These are phyloP conservation scores for Lactarius tabidus DNA, from an alignment of 768 basidiomycete species.

Conservation along the genomic window DNA sequence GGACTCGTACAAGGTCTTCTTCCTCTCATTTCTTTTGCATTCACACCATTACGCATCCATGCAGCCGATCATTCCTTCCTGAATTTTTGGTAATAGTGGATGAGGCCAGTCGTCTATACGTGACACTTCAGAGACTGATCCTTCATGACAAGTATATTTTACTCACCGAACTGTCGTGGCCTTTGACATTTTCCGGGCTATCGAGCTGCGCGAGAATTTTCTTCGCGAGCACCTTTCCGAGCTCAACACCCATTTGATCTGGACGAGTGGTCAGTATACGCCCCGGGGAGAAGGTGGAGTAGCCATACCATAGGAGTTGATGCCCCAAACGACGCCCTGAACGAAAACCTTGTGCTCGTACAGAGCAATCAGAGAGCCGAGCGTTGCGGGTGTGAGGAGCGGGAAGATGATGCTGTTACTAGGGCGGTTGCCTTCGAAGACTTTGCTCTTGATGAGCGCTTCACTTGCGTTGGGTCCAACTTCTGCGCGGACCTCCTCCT, in stretches of 20 bases:
- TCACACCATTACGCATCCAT: not conserved
- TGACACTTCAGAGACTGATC: not conserved
- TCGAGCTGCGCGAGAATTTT: conserved; percentile 86
- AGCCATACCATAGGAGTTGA: conserved; percentile 88
- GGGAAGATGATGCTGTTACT: conserved; percentile 98
- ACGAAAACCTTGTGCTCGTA: conserved; percentile 99
- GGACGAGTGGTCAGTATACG: conserved; percentile 6
- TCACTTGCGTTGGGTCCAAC: conserved; percentile 68
- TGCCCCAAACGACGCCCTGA: conserved; percentile 96
- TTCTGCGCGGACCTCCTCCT: conserved; percentile 74
- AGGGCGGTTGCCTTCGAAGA: conserved; percentile 95
- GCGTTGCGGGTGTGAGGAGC: conserved; percentile 79
- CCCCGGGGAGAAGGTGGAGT: not conserved
- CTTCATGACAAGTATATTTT: not conserved
- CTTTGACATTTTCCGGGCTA: conserved; percentile 71
- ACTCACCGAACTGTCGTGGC: conserved; percentile 81
- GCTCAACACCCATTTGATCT: conserved; percentile 99
- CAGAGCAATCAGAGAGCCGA: conserved; percentile 84
- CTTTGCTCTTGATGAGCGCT: conserved; percentile 90
- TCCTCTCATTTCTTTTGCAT: not conserved
- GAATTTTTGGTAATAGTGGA: conserved; percentile 93
- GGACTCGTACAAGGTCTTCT: not conserved
- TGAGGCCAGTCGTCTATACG: conserved; percentile 84
- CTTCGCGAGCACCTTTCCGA: conserved; percentile 97
- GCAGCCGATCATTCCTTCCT: conserved; percentile 57